phyloP scores from a whole-genome alignment of 139 green algal genomes.

The Volvox reticuliferus region DNA sequence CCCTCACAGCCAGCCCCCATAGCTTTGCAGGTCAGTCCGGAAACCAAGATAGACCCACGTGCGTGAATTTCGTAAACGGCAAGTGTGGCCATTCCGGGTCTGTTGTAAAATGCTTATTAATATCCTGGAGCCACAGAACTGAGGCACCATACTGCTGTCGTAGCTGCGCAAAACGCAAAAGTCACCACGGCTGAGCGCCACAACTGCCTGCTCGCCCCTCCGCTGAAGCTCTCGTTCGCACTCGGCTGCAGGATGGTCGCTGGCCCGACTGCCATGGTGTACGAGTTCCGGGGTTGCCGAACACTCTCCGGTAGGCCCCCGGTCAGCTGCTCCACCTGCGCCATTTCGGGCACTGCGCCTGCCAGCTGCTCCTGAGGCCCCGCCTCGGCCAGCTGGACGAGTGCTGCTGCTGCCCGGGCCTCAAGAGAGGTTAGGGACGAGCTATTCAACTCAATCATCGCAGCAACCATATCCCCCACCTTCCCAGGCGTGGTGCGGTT shows the following conservation, averaged over 20 bases:
- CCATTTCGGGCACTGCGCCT: background rate
- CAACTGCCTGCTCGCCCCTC: background rate
- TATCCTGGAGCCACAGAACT: too few relatives aligned
- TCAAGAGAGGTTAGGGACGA: background rate
- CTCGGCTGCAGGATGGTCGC: background rate
- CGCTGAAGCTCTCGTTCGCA: background rate
- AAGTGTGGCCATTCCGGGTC: too few relatives aligned
- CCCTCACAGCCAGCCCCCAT: too few relatives aligned
- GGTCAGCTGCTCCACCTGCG: background rate
- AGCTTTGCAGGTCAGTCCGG: too few relatives aligned
- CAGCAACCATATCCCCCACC: too few relatives aligned
- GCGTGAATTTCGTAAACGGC: too few relatives aligned
- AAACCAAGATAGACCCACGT: too few relatives aligned
- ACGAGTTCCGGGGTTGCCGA: background rate
- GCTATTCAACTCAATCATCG: background rate
- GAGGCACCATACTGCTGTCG: too few relatives aligned
- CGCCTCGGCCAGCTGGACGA: background rate
- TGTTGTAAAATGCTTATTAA: too few relatives aligned
- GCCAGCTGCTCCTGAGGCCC: background rate
- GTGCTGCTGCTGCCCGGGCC: background rate
- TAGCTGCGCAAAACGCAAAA: too few relatives aligned
- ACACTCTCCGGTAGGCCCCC: conserved; percentile 24
- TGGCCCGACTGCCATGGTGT: conserved; percentile 5
- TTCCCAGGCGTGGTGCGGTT: too few relatives aligned
- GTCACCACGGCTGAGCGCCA: background rate